phyloP scores from a whole-genome alignment of 305 asterid genomes.

The Striga hermonthica region DNA sequence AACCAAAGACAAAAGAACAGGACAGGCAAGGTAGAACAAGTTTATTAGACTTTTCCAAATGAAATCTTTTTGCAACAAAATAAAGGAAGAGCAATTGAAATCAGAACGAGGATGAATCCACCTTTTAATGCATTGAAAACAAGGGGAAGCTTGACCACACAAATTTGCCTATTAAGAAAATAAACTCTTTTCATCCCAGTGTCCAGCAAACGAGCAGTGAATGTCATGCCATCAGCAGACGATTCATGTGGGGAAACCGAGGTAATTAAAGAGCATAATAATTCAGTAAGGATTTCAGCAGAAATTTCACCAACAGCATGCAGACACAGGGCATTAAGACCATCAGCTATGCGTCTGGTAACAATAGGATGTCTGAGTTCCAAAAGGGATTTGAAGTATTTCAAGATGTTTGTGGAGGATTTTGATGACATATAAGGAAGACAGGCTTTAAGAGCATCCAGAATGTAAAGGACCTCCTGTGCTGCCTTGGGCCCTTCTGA shows the following conservation, averaged over 20 bases:
- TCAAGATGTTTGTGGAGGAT: conserved; percentile 55
- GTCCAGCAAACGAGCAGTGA: conserved; percentile 79
- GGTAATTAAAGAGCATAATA: conserved; percentile 66
- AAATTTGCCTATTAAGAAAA: conserved; percentile 58
- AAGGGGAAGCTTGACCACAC: conserved; percentile 82
- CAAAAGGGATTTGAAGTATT: conserved; percentile 71
- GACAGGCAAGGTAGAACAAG: background rate
- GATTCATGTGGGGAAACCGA: conserved; percentile 51
- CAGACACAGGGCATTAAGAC: conserved; percentile 60
- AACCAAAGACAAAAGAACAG: background rate
- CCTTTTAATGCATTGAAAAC: conserved; percentile 70
- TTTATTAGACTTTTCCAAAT: background rate
- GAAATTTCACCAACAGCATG: conserved; percentile 60
- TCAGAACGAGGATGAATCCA: conserved; percentile 32
- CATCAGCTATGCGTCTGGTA: conserved; percentile 68
- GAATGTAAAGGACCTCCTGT: conserved; percentile 68
- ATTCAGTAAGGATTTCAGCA: conserved; percentile 64
- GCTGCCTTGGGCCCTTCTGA: conserved; percentile 72
- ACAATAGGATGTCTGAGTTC: conserved; percentile 62
- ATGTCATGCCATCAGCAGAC: conserved; percentile 75
- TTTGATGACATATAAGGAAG: conserved; percentile 73
- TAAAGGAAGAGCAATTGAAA: background rate
- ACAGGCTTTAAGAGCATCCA: conserved; percentile 70
- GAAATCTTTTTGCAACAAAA: background rate
- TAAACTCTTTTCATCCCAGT: conserved; percentile 73